A percentile compares a stretch with the other conserved stretches of the same genome.
These are phyloP conservation scores for Colletotrichum filicis DNA, from an alignment of 2,329 filamentous ascomycete genomes.

Conservation along the genomic window DNA sequence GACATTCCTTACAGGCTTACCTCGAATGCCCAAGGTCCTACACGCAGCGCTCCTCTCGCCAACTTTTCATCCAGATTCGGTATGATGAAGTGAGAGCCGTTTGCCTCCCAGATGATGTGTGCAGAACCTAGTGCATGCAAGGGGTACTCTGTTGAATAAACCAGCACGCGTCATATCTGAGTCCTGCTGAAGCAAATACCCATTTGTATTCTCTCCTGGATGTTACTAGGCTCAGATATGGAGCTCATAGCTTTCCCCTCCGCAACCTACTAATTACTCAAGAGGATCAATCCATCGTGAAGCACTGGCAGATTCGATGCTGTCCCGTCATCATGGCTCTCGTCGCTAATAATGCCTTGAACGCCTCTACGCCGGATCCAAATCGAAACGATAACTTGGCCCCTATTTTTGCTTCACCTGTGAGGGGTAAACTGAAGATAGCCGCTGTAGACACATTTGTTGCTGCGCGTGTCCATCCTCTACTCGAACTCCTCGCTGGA, in stretches of 20 bases:
- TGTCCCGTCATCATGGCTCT: constrained; percentile 13
- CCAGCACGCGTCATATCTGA: not conserved
- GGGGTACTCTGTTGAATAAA: not conserved
- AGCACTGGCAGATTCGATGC: not conserved
- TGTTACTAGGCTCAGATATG: not conserved
- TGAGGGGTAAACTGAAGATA: not conserved
- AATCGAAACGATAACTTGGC: constrained; percentile 2
- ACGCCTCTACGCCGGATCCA: constrained; percentile 28
- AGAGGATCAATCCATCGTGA: not conserved
- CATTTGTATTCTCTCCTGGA: constrained; percentile 15
- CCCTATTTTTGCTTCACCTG: not conserved
- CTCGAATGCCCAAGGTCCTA: constrained; percentile 67
- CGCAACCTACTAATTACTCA: not conserved
- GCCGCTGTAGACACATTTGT: not conserved
- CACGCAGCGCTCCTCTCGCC: constrained; percentile 71
- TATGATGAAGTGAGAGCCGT: constrained; percentile 59
- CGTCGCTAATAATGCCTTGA: constrained; percentile 9
- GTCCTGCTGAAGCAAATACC: not conserved
- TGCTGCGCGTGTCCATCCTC: not conserved
- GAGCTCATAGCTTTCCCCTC: not conserved
- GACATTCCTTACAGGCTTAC: constrained; percentile 65
- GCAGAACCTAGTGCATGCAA: not conserved
- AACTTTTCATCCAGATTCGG: constrained; percentile 82
- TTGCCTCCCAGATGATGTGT: not conserved
- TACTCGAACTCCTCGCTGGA: constrained; percentile 59